These are phyloP conservation scores for Phoenix dactylifera DNA, from an alignment of 176 grass and related monocot genomes.

Conservation along the genomic window DNA sequence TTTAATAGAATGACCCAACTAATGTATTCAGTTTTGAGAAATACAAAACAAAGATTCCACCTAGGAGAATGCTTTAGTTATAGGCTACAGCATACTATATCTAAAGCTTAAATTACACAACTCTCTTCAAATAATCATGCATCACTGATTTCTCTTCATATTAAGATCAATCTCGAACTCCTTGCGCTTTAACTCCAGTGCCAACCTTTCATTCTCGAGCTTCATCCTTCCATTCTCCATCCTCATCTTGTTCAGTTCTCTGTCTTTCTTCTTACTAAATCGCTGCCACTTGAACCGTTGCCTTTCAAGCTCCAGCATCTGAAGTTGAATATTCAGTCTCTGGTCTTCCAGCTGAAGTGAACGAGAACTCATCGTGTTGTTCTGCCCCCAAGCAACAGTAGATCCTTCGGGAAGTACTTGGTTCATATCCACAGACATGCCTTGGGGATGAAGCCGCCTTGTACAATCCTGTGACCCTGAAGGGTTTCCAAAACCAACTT, in stretches of 20 bases:
- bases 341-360: constrained; percentile 29
- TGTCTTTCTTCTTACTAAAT: background rate
- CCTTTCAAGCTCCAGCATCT: background rate
- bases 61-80: too few relatives aligned
- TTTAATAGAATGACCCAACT: too few relatives aligned
- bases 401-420: constrained; percentile 31
- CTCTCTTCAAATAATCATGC: too few relatives aligned
- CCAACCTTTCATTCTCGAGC: background rate
- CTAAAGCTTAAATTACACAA: too few relatives aligned
- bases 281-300: too few relatives aligned
- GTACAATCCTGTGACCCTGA: constrained; percentile 30
- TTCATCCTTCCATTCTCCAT: background rate
- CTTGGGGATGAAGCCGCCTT: constrained; percentile 19
- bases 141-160: too few relatives aligned
- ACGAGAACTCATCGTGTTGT: constrained; percentile 32
- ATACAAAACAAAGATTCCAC: too few relatives aligned
- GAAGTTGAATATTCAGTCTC: background rate
- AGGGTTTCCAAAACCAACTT: constrained; percentile 33
- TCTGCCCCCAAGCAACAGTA: constrained; percentile 20
- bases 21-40: too few relatives aligned
- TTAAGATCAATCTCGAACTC: background rate
- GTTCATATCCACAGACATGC: constrained; percentile 51
- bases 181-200: background rate
- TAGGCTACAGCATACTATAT: too few relatives aligned
- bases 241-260: background rate